Base-by-base conservation (phyloP, 306 rosid species). In the Pyrus communis region DNA sequence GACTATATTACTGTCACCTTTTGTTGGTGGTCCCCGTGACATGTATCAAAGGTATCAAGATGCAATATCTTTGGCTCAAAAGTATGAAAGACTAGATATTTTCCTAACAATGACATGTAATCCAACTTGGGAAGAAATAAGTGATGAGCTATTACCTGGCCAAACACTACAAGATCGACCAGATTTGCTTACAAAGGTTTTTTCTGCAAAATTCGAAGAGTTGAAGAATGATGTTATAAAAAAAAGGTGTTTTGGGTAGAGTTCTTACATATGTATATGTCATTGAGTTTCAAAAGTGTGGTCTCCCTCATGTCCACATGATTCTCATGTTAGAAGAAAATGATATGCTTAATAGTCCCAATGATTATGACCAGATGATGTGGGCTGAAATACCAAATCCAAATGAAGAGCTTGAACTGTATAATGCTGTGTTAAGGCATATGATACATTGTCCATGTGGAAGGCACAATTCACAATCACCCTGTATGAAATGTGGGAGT, bases 391-490 rank as follows among this genome's bases (percentile, higher is more conserved):
- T 58, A 22, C 75, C 81, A 17, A 28, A 11, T 40, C 21, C 21
- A 19, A 21, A 22, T 30, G 13, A 42, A 18, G 22, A 77, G 4
- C 22, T 17, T 1, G 5, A 40, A 23, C 22, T 77, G 7, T 17
- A 23, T 30, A 3, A 28, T 43, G 21, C 1, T 1, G 52, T 77
- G 0, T 5, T 70, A 9, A 59, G 22, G 17, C 75, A 43, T 38
- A 77, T 59, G 52, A 57, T 69, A 22, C 70, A 58, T 69, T 63
- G 81, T 21, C 75, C 63, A 4, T 54, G 61, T 40, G 60, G 68
- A 6, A 5, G 0, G 8, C 55, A 19, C 12, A 68, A 60, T 28
- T 49, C 59, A 45, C 33, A 12, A 0, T 27, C 35, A 1, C 35
- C 45, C 0, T 78, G 40, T 22, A 78, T 60, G 70, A 45, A 23